Evolutionary conservation across 352 stramenopile genomes (phyloP).

Genomic region (Thraustochytrium striatum): DNA sequence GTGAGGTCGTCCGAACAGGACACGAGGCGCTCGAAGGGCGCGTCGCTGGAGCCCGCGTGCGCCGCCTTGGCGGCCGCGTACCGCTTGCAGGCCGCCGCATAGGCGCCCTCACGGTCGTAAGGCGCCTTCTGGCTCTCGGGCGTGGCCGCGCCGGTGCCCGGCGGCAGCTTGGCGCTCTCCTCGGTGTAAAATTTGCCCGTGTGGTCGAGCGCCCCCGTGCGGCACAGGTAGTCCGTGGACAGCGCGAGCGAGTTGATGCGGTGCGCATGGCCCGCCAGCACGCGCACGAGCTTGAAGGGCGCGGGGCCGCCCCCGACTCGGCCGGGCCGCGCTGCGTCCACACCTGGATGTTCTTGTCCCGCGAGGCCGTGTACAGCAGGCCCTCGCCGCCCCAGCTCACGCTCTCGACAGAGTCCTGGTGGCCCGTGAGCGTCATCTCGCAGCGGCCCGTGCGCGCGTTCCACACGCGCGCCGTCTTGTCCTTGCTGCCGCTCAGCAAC

Average conservation of each 20-base stretch:
- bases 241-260: constrained; percentile 98
- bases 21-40: constrained; percentile 78
- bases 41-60: constrained; percentile 64
- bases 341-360: constrained; percentile 98
- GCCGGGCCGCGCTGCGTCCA: constrained; percentile 67
- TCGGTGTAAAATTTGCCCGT: constrained; percentile 71
- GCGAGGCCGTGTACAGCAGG: constrained; percentile 83
- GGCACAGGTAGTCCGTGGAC: constrained; percentile 93
- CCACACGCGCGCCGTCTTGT: constrained; percentile 96
- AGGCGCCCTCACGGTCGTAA: constrained; percentile 55
- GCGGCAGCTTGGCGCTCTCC: constrained; percentile 60
- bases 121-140: constrained; percentile 12
- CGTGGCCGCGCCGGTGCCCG: constrained; percentile 53
- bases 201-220: constrained; percentile 91
- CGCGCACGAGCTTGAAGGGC: constrained; percentile 89
- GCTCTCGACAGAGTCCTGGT: constrained; percentile 95
- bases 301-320: constrained; percentile 5
- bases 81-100: constrained; percentile 75
- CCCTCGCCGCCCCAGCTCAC: constrained; percentile 97
- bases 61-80: constrained; percentile 63
- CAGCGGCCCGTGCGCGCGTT: constrained; percentile 89
- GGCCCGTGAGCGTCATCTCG: constrained; percentile 71
- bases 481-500: constrained; percentile 92
- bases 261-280: constrained; percentile 93
- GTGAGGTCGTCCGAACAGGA: constrained; percentile 98